Evolutionary conservation across 164 flowering plant genomes (phyloP).

Genomic region (Kalanchoe fedtschenkoi): DNA sequence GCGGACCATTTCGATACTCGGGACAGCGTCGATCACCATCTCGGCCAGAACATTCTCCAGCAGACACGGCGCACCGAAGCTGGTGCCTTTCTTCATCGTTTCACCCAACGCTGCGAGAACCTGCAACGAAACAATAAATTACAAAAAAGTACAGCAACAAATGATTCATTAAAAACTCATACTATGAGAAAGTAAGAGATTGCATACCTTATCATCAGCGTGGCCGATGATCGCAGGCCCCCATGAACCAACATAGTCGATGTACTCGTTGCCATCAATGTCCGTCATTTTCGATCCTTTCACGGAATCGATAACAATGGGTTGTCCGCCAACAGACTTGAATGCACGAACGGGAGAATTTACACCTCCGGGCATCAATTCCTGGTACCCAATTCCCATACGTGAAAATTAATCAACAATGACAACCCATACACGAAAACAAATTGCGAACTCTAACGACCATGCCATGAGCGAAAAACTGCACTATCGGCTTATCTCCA

Average conservation of each 20-base stretch:
- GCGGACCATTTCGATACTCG: conserved; percentile 91
- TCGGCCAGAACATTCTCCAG: conserved; percentile 78
- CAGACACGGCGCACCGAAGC: conserved; percentile 95
- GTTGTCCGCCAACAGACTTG: conserved; percentile 95
- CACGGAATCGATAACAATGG: conserved; percentile 80
- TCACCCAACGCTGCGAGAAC: conserved; percentile 78
- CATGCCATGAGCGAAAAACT: too few relatives aligned
- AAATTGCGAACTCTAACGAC: too few relatives aligned
- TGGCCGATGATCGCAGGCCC: conserved; percentile 99
- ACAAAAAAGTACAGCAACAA: not conserved
- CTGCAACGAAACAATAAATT: conserved; percentile 18
- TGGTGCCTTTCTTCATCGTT: conserved; percentile 93
- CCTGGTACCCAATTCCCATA: conserved; percentile 24
- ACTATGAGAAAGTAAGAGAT: conserved; percentile 15
- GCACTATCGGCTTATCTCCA: too few relatives aligned
- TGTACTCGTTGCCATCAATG: conserved; percentile 89
- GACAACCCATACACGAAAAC: too few relatives aligned
- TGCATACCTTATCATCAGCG: conserved; percentile 83
- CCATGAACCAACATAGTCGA: conserved; percentile 99
- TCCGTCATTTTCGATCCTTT: conserved; percentile 92
- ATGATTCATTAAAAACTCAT: not conserved
- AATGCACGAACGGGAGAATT: conserved; percentile 98
- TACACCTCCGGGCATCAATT: conserved; percentile 99
- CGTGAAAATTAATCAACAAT: too few relatives aligned
- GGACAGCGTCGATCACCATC: conserved; percentile 89